phyloP scores from a whole-genome alignment of 2,329 filamentous ascomycete species.

The Colletotrichum nymphaeae region DNA sequence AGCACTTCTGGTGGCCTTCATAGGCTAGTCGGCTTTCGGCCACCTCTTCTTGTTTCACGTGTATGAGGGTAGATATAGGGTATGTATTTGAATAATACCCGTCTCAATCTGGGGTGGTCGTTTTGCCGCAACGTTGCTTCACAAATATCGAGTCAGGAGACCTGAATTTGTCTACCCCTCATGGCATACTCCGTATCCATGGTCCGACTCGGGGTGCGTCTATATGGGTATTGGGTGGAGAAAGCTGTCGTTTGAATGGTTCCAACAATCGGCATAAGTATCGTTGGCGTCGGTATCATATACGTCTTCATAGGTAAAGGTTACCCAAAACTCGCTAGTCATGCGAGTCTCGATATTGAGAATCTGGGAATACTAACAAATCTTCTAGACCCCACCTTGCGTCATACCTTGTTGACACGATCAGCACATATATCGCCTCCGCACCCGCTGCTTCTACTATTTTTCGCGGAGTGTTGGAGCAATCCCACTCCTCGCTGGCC shows the following conservation, averaged over 20 bases:
- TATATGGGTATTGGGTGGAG: conserved; percentile 51
- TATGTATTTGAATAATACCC: conserved; percentile 37
- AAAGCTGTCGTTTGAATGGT: conserved; percentile 67
- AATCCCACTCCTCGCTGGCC: conserved; percentile 61
- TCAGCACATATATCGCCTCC: conserved; percentile 68
- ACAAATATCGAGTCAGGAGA: conserved; percentile 32
- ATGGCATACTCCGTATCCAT: conserved; percentile 36
- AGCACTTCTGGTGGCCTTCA: conserved; percentile 52
- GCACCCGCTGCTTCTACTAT: conserved; percentile 75
- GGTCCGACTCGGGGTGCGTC: conserved; percentile 43
- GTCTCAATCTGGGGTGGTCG: conserved; percentile 39
- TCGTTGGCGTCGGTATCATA: conserved; percentile 56
- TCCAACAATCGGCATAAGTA: conserved; percentile 62
- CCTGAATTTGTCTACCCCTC: conserved; percentile 38
- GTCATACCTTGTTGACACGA: conserved; percentile 66
- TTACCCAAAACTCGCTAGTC: neutral
- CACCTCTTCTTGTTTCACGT: conserved; percentile 49
- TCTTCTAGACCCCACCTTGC: neutral
- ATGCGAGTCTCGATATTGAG: neutral
- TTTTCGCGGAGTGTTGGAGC: conserved; percentile 59
- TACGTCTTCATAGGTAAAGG: conserved; percentile 4
- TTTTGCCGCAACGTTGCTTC: conserved; percentile 20
- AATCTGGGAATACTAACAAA: neutral
- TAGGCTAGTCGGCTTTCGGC: conserved; percentile 47
- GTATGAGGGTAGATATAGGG: conserved; percentile 60